These are phyloP conservation scores for Durotheca rogersii DNA, from an alignment of 495 filamentous ascomycete species.

Conservation along the genomic window DNA sequence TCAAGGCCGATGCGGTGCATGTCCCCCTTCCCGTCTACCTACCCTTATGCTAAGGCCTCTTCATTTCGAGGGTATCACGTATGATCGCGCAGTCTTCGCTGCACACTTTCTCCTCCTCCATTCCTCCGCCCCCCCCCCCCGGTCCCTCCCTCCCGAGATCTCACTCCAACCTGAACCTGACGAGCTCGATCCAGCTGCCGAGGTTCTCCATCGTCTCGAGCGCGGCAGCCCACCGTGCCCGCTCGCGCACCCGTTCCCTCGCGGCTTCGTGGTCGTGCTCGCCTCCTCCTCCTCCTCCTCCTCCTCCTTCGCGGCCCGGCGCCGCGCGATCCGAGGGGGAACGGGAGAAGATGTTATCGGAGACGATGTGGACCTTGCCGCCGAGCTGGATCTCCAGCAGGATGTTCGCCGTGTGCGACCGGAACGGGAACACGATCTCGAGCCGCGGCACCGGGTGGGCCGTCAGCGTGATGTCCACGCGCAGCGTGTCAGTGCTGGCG, in stretches of 20 bases:
- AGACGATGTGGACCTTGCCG: constrained; percentile 53
- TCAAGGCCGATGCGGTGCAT: no score
- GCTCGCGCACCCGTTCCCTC: constrained; percentile 24
- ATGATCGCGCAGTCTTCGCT: no score
- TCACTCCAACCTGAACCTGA: constrained; percentile 25
- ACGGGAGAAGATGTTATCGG: constrained; percentile 46
- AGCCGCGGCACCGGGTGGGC: constrained; percentile 49
- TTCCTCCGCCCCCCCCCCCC: neutral
- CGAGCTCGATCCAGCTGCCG: constrained; percentile 31
- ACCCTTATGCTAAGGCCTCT: no score
- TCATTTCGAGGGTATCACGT: no score
- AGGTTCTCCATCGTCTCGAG: constrained; percentile 33
- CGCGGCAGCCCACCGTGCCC: no score
- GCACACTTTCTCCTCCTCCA: no score
- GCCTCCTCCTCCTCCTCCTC: constrained; percentile 14
- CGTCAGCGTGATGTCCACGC: constrained; percentile 53
- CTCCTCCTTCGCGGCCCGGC: no score
- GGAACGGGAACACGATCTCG: constrained; percentile 53
- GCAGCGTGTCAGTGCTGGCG: no score
- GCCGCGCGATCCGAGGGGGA: no score
- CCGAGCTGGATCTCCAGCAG: constrained; percentile 63
- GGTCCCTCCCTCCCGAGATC: neutral
- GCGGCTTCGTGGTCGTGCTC: constrained; percentile 3
- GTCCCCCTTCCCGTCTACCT: no score
- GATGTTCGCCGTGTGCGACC: constrained; percentile 42